Evolutionary conservation across 2,329 filamentous ascomycete genomes (phyloP), one percentile per base, ranked within the genome.

Genomic region (Aspergillus japonicus): DNA sequence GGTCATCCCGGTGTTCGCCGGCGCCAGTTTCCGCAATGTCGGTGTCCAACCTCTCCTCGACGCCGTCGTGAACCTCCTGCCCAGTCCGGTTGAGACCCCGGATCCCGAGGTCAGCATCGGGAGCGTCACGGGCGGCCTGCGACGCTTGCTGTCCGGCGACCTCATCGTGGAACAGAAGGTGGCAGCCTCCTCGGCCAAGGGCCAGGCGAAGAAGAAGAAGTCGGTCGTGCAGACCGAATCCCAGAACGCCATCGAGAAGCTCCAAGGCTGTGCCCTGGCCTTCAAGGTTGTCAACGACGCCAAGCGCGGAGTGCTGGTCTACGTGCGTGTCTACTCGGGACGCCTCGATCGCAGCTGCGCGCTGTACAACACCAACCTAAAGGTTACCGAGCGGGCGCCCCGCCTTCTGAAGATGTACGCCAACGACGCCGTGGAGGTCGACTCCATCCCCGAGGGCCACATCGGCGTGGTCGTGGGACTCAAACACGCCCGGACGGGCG

Each of bases 201-300:
- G 72, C 31, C 77, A 76, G 54, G 77, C 77, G 61, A 73, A 78
- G 62, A 73, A 79, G 74, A 75, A 77, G 75, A 71, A 79, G 72
- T 56, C 67, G 62, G 49, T 72, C 12, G 62, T 73, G 7, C 71
- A 82, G 5, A 77, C 86, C 2, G 83, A 86, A 63, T 69, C 69
- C 7, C 70, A 70, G 35, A 68, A 68, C 26, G 64, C 76, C 12
- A 74, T 83, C n/a, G 76, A 81, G 26, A 90, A 89, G 16, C 85
- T 98, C 1, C 81, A 86, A 65, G 83, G 83, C 33, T 90, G 88
- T 66, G 87, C 87, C 1, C 75, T 91, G 24, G 88, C 88, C 7
- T 99, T 98, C 84, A 99, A 99, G 76, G 95, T 98, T 5, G 92
- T 95, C 64, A 89, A 94, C 65, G 94, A 98, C 69, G 81, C 90